Base-by-base conservation (phyloP, 345 rosid species). In the Fremontodendron californicum region DNA sequence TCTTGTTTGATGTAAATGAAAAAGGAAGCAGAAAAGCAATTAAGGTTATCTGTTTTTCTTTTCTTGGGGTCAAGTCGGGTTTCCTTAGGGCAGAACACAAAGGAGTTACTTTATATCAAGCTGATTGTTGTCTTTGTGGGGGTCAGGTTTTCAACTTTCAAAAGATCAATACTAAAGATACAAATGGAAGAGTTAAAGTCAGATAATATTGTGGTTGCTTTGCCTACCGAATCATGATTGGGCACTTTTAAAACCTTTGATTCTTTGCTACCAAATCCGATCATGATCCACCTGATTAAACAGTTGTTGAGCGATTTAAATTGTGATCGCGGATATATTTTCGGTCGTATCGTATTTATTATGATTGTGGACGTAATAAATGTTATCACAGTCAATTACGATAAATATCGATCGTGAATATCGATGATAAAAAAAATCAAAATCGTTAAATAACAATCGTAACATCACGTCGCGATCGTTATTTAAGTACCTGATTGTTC, bases 171-270 rank as follows among this genome's bases (percentile, higher is more conserved):
- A 33, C 1, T 27, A n/a, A 39, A 29, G 66, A 51, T 31, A 62
- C 33, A 40, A 9, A 12, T 27, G 31, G 58, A 61, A 48, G 42
- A 19, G 16, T 2, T n/a, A 31, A 65, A 16, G 67, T 5, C 16
- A n/a, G 21, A 4, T 3, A 21, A 5, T 29, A 27, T 23, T 42
- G 40, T 55, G 46, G 35, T 46, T 64, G 78, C 27, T 80, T 25
- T 63, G 77, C 78, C 82, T 65, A 72, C 69, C 75, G 21, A 76
- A 76, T 52, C 75, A 75, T 66, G 67, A 72, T 76, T 62, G 67
- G 42, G 35, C 42, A 48, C 60, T 57, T n/a, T n/a, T n/a, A 13
- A 29, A 33, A 19, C 46, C 37, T 37, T 37, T 37, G 40, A 37
- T n/a, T 37, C 2, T 4, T 37, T 52, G 27, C 39, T 66, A 39